phyloP scores from a whole-genome alignment of 306 rosid genomes.

The Corylus avellana region DNA sequence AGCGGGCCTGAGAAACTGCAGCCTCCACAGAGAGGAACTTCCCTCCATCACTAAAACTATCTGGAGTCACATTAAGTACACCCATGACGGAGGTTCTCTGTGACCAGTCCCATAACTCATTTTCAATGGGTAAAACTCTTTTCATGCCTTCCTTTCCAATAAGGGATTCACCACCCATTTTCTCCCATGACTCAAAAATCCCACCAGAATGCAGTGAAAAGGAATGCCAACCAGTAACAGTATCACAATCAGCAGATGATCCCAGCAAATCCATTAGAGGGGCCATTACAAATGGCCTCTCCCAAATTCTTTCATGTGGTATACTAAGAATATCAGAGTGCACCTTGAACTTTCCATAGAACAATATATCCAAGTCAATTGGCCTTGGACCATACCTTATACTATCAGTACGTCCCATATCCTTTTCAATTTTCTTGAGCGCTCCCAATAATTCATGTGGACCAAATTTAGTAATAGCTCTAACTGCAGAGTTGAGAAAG shows the following conservation, averaged over 20 bases:
- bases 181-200: slow-evolving; percentile 64
- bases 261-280: slow-evolving; percentile 87
- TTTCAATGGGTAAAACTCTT: slow-evolving; percentile 76
- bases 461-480: slow-evolving; percentile 77
- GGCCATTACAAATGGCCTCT: slow-evolving; percentile 89
- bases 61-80: slow-evolving; percentile 88
- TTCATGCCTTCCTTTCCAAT: slow-evolving; percentile 76
- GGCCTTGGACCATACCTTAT: slow-evolving; percentile 95
- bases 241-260: slow-evolving; percentile 57
- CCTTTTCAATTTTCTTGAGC: slow-evolving; percentile 74
- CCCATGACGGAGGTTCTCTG: slow-evolving; percentile 72
- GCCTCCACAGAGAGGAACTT: slow-evolving; percentile 59
- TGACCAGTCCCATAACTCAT: slow-evolving; percentile 73
- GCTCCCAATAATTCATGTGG: slow-evolving; percentile 78
- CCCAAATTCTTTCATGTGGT: slow-evolving; percentile 97
- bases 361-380: slow-evolving; percentile 85
- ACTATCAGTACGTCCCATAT: slow-evolving; percentile 69
- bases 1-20: slow-evolving; percentile 73
- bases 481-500: slow-evolving; percentile 87
- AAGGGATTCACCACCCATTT: slow-evolving; percentile 74
- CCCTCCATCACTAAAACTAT: slow-evolving; percentile 92
- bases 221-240: slow-evolving; percentile 79
- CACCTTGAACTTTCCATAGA: slow-evolving; percentile 71
- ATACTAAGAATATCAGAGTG: slow-evolving; percentile 62
- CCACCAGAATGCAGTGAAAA: slow-evolving; percentile 63